A percentile compares a stretch with the other conserved stretches of the same genome.
phyloP scores from a whole-genome alignment of 73 alveolate species.

The Symbiodinium natans region DNA sequence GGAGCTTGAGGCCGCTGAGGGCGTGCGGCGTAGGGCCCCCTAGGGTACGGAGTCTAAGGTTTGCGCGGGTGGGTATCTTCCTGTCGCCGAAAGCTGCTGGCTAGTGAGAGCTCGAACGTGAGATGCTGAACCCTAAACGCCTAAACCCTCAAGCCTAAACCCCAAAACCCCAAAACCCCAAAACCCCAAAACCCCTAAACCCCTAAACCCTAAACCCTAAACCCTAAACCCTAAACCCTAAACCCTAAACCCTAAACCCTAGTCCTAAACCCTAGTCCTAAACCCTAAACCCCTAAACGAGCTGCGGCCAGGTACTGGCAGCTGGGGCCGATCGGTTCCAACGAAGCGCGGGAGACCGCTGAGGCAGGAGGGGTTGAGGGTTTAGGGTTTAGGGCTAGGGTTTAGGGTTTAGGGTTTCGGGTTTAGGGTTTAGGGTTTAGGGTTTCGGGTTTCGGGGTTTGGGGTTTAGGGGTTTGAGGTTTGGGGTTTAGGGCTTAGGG shows the following conservation, averaged over 20 bases:
- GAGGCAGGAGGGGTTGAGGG: not conserved
- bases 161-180: not conserved
- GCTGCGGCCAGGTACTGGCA: conserved; percentile 39
- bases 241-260: not conserved
- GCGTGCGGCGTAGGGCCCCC: too few species aligned
- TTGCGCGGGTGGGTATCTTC: too few species aligned
- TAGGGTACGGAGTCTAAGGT: too few species aligned
- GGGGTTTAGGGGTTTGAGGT: not conserved
- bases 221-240: not conserved
- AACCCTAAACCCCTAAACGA: not conserved
- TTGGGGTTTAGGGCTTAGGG: not conserved
- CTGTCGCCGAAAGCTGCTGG: too few species aligned
- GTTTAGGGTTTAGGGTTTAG: too few species aligned
- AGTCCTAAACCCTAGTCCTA: not conserved
- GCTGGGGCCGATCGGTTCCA: conserved; percentile 9
- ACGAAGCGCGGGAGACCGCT: conserved; percentile 33
- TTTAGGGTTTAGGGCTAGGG: not conserved
- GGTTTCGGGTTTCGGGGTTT: not conserved
- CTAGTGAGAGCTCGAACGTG: too few species aligned
- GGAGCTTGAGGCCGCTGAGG: too few species aligned
- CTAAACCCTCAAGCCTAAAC: not conserved
- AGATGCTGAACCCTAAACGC: too few species aligned
- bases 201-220: not conserved
- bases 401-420: too few species aligned
- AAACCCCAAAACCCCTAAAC: not conserved